Base-by-base conservation (phyloP, 2,329 filamentous ascomycete genomes). In the Calonectria ilicicola region DNA sequence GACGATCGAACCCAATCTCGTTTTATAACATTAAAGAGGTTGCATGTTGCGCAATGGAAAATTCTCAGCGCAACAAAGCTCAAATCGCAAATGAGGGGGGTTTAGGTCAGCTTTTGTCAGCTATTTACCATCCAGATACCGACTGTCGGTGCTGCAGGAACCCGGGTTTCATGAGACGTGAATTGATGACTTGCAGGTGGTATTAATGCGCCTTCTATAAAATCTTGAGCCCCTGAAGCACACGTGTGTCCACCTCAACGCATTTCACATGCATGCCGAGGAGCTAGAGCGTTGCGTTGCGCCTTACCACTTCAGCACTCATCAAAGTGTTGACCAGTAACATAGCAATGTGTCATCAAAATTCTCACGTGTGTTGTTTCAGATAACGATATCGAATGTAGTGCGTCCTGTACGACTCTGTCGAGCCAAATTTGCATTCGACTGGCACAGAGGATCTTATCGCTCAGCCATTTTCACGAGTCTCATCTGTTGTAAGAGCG, bases 391-490 rank as follows among this genome's bases (percentile, higher is more conserved):
- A 88, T 97, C 69, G 90, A 95, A n/a, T n/a, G 5, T 95, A 98
- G 86, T 97, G 95, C 82, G 90, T 98, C 35, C 89, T 98, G 74
- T 98, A 97, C 85, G 95, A 97, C 83, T 90, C 91, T 0, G 88
- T 92, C 0, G 86, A 88, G 0, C 87, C 90, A 9, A 89, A 90
- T 29, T 94, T 94, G 0, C 90, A 93, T 0, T 89, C 98, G 21
- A 94, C 98, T 73, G 95, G 95, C 10, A 89, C 97, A 78, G 95
- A 98, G 82, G 97, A 97, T 86, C 96, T 97, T 94, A 92, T 98
- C 78, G 92, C 92, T 0, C 89, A n/a, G 91, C 0, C 85, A 87
- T 4, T 85, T 97, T 0, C 97, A 93, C 85, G 87, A 89, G 44
- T 90, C 89, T 0, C 89, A 98, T 0, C 88, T 91, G 1, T 56